Conservation (phyloP, 768 basidiomycete species). For the Filobasidium floriforme region DNA sequence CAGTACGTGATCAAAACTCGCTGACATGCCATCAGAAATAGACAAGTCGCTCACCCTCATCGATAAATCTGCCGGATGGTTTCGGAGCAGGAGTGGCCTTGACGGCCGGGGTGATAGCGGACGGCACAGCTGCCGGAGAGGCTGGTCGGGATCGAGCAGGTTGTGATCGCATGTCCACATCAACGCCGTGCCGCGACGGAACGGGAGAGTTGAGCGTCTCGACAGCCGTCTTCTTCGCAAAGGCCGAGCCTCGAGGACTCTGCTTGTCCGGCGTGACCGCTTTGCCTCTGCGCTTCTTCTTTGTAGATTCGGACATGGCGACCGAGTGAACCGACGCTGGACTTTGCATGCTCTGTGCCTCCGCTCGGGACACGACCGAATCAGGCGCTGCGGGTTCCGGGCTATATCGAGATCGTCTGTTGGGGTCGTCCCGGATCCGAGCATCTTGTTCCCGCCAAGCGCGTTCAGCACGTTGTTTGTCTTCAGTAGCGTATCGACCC, state of each 20-base stretch:
- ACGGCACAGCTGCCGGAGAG: constrained; percentile 1
- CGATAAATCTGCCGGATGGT: constrained; percentile 53
- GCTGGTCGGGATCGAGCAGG: constrained; percentile 6
- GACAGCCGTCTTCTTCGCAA: not conserved
- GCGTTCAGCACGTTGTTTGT: constrained; percentile 45
- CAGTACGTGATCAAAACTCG: not conserved
- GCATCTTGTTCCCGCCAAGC: constrained; percentile 28
- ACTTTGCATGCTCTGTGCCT: constrained; percentile 10
- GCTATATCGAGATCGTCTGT: not conserved
- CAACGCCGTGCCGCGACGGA: not conserved
- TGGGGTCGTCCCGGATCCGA: constrained; percentile 14
- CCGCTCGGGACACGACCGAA: not conserved
- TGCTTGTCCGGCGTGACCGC: constrained; percentile 8
- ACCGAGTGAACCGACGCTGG: constrained; percentile 6
- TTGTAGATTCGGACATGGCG: constrained; percentile 18
- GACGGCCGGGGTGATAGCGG: constrained; percentile 1
- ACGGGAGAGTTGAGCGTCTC: constrained; percentile 4
- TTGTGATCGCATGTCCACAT: constrained; percentile 8
- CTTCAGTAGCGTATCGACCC: constrained; percentile 46
- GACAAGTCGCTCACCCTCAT: constrained; percentile 52
- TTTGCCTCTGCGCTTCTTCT: constrained; percentile 26
- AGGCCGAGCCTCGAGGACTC: not conserved
- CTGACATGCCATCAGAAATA: not conserved
- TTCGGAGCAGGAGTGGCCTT: constrained; percentile 14
- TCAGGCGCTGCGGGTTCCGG: not conserved